phyloP scores from a whole-genome alignment of 495 filamentous ascomycete genomes.

The Trichoderma parareesei region DNA sequence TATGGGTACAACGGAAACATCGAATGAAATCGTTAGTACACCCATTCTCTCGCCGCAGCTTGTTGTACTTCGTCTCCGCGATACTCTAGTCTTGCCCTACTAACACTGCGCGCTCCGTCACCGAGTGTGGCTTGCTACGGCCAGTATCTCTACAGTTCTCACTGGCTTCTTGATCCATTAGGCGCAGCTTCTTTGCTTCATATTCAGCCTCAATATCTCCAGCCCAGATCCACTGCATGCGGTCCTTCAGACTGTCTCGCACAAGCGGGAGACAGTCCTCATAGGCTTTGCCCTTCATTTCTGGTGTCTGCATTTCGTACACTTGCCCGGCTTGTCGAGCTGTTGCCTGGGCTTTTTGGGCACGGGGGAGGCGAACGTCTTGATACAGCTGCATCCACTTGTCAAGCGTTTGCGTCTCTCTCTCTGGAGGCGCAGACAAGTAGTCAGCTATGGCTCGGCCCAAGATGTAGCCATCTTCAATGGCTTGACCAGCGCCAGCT shows the following conservation, averaged over 20 bases:
- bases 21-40: too few relatives aligned
- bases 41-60: neutral
- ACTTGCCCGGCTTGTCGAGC: slow-evolving; percentile 28
- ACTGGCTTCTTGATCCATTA: neutral
- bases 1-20: too few relatives aligned
- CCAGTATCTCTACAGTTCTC: neutral
- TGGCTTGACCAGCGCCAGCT: slow-evolving; percentile 1
- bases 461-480: slow-evolving; percentile 1
- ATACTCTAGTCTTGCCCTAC: neutral
- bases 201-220: slow-evolving; percentile 29
- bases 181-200: neutral
- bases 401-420: slow-evolving; percentile 11
- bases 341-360: slow-evolving; percentile 30
- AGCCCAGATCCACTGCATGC: slow-evolving; percentile 30
- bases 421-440: slow-evolving; percentile 12
- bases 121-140: neutral
- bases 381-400: slow-evolving; percentile 32
- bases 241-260: slow-evolving; percentile 18
- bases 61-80: neutral
- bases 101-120: neutral
- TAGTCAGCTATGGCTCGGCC: slow-evolving; percentile 17
- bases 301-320: slow-evolving; percentile 28
- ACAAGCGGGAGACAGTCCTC: slow-evolving; percentile 27
- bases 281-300: slow-evolving; percentile 23
- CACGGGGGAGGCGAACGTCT: slow-evolving; percentile 30